Percentiles rank a stretch among this genome's conserved stretches.
Conservation (phyloP, 179 eudicot genomes). For the Drosera spatulata region DNA sequence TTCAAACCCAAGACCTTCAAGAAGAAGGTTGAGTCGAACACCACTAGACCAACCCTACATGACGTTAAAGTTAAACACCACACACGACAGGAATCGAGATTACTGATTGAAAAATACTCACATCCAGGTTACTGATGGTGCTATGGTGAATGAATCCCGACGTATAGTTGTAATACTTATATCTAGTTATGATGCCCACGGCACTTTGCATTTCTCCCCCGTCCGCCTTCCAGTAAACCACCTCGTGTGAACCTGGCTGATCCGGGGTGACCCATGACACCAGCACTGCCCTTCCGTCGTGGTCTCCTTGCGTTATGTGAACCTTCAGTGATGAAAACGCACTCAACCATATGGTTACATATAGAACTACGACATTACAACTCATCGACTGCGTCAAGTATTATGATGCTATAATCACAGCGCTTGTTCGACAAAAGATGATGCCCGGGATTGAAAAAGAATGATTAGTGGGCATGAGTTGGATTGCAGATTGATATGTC, state of each 20-base stretch:
- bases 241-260: constrained; percentile 16
- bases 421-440: no score
- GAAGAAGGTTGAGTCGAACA: no score
- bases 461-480: no score
- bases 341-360: no score
- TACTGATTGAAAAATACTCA: neutral
- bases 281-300: constrained; percentile 27
- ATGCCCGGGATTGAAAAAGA: no score
- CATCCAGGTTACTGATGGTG: constrained; percentile 24
- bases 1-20: no score
- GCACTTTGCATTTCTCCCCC: constrained; percentile 8
- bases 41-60: neutral
- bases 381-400: no score
- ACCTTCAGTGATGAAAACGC: constrained; percentile 12
- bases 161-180: constrained; percentile 27
- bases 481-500: no score
- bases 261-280: constrained; percentile 32
- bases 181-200: constrained; percentile 10
- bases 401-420: no score
- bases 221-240: constrained; percentile 22
- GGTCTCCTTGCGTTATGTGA: constrained; percentile 46
- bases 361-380: no score
- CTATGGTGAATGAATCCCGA: constrained; percentile 47
- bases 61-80: neutral
- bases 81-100: neutral